Evolutionary conservation across 495 filamentous ascomycete species (phyloP), one percentile per base, ranked within the genome.

Genomic region (Aspergillus campestris): DNA sequence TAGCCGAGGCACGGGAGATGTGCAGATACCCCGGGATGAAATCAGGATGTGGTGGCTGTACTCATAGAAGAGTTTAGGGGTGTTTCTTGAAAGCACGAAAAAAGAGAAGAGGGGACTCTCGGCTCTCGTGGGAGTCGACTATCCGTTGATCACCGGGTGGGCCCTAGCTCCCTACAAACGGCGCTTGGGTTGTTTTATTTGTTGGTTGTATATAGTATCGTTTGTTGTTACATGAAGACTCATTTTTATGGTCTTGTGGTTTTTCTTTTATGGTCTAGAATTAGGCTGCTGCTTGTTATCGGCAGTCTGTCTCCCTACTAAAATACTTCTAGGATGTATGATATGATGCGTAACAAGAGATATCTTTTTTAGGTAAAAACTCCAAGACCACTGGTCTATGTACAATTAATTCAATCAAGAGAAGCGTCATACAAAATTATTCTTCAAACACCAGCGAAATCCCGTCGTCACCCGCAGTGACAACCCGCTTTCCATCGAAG

Each of bases 391-490:
- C 31, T 38, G 5, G 37, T 47, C 44, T 47, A 47, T 47, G 28
- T 47, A 47, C 36, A 18, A 45, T 10, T 38, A 24, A 31, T 33
- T 7, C 28, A 24, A 24, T 24, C 18, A 24, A 24, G 18, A 2
- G 2, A 24, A 24, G 18, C 18, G 18, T 24, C 18, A 24, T 24
- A 34, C 27, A 31, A 39, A 13, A 44, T 42, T 61, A 62, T 18
- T 69, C 61, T 58, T 86, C 82, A 57, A 89, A 88, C 6, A 88
- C 76, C 55, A 88, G 62, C 31, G 75, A 66, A 38, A 90, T 68
- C 9, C 79, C 80, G 65, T 96, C 90, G 71, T 96, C 90, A 24
- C 90, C 90, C 3, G 87, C 90, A 12, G 90, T 96, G 9, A 91
- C 79, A 24, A 95, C 72, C 49, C 80, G 73, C 56, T 70, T 67